phyloP scores from a whole-genome alignment of 306 rosid genomes.

The Pyrus betulifolia region DNA sequence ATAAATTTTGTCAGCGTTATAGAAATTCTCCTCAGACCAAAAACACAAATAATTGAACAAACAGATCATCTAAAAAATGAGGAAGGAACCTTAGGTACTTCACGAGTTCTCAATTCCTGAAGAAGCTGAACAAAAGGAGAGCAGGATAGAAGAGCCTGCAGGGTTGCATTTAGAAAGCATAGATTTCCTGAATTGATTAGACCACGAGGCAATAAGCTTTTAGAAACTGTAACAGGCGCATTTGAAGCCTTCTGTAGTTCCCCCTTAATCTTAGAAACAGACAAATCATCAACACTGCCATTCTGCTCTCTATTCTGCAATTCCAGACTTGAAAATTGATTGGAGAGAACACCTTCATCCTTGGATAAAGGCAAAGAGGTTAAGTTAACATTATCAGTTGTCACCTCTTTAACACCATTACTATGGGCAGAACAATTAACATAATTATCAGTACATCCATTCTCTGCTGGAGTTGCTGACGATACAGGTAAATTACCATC shows the following conservation, averaged over 20 bases:
- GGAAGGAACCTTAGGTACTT: constrained; percentile 57
- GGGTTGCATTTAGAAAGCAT: constrained; percentile 81
- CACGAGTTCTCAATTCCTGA: constrained; percentile 50
- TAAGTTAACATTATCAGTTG: not conserved
- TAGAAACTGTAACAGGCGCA: constrained; percentile 28
- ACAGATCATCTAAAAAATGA: not conserved
- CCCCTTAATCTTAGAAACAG: constrained; percentile 19
- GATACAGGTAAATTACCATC: constrained; percentile 16
- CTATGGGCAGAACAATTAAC: constrained; percentile 6
- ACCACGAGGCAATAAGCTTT: constrained; percentile 63
- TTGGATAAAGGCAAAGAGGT: constrained; percentile 13
- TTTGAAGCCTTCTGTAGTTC: constrained; percentile 33
- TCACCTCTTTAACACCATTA: constrained; percentile 26
- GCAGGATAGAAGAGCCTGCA: constrained; percentile 91
- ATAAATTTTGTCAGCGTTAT: not conserved
- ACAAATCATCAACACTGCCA: constrained; percentile 25
- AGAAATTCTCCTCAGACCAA: not conserved
- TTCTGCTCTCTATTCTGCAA: constrained; percentile 23
- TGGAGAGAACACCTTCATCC: constrained; percentile 27
- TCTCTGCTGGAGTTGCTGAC: constrained; percentile 30
- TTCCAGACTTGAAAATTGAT: constrained; percentile 42
- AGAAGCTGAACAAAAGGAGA: constrained; percentile 77
- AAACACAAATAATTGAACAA: not conserved
- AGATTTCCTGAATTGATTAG: constrained; percentile 78
- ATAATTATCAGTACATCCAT: constrained; percentile 31